phyloP scores from a whole-genome alignment of 2,329 filamentous ascomycete species.

The Cytospora chrysosperma region DNA sequence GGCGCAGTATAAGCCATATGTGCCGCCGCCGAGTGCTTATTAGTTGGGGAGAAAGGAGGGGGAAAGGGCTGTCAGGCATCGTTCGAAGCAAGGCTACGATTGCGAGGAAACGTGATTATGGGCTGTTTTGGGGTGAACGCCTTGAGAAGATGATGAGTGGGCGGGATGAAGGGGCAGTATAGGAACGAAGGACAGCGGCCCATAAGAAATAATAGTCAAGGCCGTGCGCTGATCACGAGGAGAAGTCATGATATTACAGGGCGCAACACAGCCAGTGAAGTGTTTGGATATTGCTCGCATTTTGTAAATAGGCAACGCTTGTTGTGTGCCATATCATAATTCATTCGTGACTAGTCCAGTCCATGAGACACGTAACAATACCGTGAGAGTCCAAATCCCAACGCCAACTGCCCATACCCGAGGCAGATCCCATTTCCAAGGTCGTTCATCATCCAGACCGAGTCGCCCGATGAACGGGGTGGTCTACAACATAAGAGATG shows the following conservation, averaged over 20 bases:
- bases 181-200: not conserved
- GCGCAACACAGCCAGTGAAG: not conserved
- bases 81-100: not conserved
- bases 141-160: not conserved
- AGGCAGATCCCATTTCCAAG: not conserved
- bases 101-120: not conserved
- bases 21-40: constrained; percentile 40
- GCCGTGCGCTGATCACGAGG: not conserved
- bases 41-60: constrained; percentile 1
- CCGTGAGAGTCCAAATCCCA: not conserved
- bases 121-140: not conserved
- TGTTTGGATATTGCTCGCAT: not conserved
- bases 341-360: not conserved
- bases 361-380: not conserved
- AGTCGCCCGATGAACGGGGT: not conserved
- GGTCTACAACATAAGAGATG: not conserved
- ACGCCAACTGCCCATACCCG: not conserved
- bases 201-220: not conserved
- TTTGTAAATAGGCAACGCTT: not conserved
- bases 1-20: constrained; percentile 61
- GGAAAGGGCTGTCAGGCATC: no score
- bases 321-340: not conserved
- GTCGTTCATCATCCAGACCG: not conserved
- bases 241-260: not conserved
- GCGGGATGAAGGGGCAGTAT: not conserved